Conservation (phyloP, 2,329 filamentous ascomycete genomes). For the Diaporthe ilicicola region DNA sequence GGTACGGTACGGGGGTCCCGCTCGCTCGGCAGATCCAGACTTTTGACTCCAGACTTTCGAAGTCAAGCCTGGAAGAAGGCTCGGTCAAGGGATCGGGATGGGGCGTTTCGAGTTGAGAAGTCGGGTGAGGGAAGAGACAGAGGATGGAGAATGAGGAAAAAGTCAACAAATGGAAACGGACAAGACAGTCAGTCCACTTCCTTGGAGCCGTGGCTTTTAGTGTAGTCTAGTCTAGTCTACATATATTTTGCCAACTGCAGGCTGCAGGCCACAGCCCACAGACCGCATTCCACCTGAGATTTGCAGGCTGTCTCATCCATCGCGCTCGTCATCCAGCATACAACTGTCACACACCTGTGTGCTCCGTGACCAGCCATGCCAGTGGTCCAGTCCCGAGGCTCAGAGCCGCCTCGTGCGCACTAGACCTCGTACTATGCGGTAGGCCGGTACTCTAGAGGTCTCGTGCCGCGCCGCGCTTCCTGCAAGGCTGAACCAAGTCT, state of each 20-base stretch:
- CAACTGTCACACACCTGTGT: not conserved
- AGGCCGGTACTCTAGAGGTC: not conserved
- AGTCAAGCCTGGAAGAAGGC: not conserved
- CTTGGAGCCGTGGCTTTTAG: not conserved
- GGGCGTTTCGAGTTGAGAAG: not conserved
- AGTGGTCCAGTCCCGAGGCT: conserved; percentile 1
- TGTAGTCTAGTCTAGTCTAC: too few species aligned
- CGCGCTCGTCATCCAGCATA: not conserved
- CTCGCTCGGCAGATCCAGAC: conserved; percentile 1
- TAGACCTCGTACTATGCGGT: not conserved
- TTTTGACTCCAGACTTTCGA: not conserved
- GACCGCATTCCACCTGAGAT: not conserved
- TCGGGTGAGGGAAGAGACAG: too few species aligned
- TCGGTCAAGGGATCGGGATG: not conserved
- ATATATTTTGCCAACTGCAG: not conserved
- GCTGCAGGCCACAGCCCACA: not conserved
- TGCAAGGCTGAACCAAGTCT: conserved; percentile 9
- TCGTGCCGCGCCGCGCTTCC: conserved; percentile 14
- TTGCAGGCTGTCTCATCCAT: not conserved
- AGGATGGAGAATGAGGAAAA: not conserved
- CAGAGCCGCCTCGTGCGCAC: conserved; percentile 8
- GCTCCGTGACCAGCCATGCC: not conserved
- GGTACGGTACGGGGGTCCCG: not conserved
- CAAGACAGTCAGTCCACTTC: not conserved
- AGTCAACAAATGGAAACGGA: not conserved